Evolutionary conservation across 208 protist species (phyloP).

Genomic region (Leishmania major): DNA sequence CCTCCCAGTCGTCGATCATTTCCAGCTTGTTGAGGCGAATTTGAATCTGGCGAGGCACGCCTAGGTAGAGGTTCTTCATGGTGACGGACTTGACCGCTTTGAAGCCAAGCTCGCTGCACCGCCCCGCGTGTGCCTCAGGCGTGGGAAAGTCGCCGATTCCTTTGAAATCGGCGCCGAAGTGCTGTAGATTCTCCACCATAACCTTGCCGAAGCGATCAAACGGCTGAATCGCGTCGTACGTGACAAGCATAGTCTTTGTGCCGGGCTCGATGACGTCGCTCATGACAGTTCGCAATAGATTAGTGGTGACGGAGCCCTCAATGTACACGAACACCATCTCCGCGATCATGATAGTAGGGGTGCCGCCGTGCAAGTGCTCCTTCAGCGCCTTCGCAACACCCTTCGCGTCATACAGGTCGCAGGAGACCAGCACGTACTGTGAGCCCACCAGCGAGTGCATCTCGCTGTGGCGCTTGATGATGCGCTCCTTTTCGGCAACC

Average conservation of each 20-base stretch:
- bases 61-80: conserved; percentile 83
- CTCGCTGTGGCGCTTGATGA: conserved; percentile 55
- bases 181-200: conserved; percentile 83
- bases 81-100: conserved; percentile 57
- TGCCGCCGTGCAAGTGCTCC: conserved; percentile 36
- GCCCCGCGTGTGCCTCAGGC: conserved; percentile 64
- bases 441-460: conserved; percentile 36
- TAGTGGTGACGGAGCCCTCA: conserved; percentile 63
- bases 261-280: conserved; percentile 48
- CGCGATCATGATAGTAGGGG: conserved; percentile 82
- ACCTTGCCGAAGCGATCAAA: conserved; percentile 88
- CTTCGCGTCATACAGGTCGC: conserved; percentile 63
- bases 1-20: conserved; percentile 93
- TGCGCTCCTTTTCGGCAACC: conserved; percentile 66
- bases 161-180: conserved; percentile 63
- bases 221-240: conserved; percentile 88
- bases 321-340: conserved; percentile 94
- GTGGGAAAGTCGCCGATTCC: conserved; percentile 81
- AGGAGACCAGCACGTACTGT: conserved; percentile 64
- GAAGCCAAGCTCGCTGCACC: conserved; percentile 74
- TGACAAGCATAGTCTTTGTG: conserved; percentile 62
- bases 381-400: conserved; percentile 53
- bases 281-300: conserved; percentile 58
- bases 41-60: conserved; percentile 67
- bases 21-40: conserved; percentile 80